These are phyloP conservation scores for Mucor irregularis DNA, from an alignment of 371 early-diverging fungal genomes.

Conservation along the genomic window DNA sequence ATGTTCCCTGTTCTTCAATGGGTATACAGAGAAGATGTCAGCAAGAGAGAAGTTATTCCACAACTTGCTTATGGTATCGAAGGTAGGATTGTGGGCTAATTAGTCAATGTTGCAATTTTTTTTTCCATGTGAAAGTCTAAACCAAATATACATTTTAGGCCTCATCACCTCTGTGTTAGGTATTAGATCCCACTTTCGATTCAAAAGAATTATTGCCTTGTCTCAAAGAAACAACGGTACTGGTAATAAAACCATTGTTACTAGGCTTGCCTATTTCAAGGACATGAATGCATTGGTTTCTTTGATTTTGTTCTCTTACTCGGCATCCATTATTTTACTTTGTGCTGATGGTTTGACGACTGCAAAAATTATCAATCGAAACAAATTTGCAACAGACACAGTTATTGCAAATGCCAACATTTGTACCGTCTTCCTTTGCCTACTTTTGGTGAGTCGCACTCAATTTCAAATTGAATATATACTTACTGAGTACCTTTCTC, in stretches of 20 bases:
- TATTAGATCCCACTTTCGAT: slow-evolving; percentile 37
- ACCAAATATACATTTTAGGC: slow-evolving; percentile 4
- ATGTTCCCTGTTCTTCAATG: slow-evolving; percentile 42
- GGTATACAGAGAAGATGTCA: slow-evolving; percentile 24
- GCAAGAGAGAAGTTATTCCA: slow-evolving; percentile 35
- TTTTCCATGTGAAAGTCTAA: background rate
- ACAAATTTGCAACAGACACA: slow-evolving; percentile 46
- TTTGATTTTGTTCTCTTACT: slow-evolving; percentile 22
- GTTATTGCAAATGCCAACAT: slow-evolving; percentile 40
- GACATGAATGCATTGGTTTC: slow-evolving; percentile 48
- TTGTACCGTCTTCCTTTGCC: slow-evolving; percentile 26
- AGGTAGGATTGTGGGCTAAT: too few species aligned
- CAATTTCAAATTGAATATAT: background rate
- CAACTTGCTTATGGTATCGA: slow-evolving; percentile 38
- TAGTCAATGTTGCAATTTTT: too few species aligned
- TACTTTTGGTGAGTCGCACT: slow-evolving; percentile 22
- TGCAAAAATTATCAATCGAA: slow-evolving; percentile 27
- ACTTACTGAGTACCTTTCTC: background rate
- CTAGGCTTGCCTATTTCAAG: slow-evolving; percentile 35
- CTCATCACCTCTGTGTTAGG: slow-evolving; percentile 29
- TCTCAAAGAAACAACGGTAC: slow-evolving; percentile 11
- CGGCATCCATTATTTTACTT: slow-evolving; percentile 41
- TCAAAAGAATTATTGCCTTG: slow-evolving; percentile 26
- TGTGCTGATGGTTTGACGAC: slow-evolving; percentile 44
- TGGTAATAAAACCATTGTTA: slow-evolving; percentile 7